These are phyloP conservation scores for Marasmius oreades DNA, from an alignment of 1,284 basidiomycete species.

Conservation along the genomic window DNA sequence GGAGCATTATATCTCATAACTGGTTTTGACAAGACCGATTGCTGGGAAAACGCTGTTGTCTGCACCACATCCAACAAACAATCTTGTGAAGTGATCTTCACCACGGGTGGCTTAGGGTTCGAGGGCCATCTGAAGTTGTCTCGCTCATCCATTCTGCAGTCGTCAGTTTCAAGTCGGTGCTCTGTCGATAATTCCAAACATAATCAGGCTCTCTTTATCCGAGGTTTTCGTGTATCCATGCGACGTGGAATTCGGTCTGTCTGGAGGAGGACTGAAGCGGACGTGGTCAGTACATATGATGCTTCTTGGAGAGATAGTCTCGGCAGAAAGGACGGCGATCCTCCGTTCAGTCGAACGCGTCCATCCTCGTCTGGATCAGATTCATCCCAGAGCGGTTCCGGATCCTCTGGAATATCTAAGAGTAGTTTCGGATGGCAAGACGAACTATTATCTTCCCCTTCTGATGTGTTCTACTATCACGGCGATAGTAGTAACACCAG, in stretches of 20 bases:
- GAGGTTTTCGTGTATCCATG: neutral
- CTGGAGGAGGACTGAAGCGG: neutral
- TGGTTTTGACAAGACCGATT: conserved; percentile 9
- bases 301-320: neutral
- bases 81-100: conserved; percentile 2
- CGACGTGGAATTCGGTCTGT: neutral
- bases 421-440: no score
- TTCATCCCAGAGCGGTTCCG: no score
- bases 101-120: neutral
- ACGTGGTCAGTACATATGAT: neutral
- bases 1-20: conserved; percentile 12
- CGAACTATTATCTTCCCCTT: no score
- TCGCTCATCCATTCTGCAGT: neutral
- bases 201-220: neutral
- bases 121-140: neutral
- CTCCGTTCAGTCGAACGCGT: neutral
- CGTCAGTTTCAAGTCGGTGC: neutral
- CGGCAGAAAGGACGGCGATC: neutral
- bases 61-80: neutral
- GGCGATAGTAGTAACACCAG: neutral
- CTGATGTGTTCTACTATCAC: no score
- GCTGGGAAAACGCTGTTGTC: conserved; percentile 6
- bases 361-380: neutral
- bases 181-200: neutral
- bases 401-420: no score